Base-by-base conservation (phyloP, 176 grass and related monocot species). In the Oryza meyeriana region DNA sequence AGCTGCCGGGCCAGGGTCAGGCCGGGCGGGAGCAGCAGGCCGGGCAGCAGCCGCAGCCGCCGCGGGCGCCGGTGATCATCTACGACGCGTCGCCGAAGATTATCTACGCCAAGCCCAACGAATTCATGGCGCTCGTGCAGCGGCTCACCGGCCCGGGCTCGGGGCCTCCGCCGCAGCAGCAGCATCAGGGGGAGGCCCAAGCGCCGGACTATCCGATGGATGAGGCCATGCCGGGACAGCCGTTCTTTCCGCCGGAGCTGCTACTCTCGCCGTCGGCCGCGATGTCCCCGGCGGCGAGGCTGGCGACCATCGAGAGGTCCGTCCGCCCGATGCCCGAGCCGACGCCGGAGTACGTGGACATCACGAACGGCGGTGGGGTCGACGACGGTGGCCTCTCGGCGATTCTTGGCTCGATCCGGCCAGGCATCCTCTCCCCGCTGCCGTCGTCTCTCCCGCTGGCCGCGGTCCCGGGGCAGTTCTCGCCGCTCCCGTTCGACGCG, bases 71-170 rank as follows among this genome's bases (percentile, higher is more conserved):
- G 6, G 90, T 98, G 20, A 93, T 99, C 82, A 99, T 99, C 93
- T 99, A 95, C 91, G 87, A 94, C 64, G 93, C 92, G 13, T 95
- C 96, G 67, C 96, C 96, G 62, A 99, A 95, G 80, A 61, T 99
- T 62, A 92, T 99, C 82, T 93, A 99, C 85, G 87, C 87, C 33
- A 88, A 87, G 12, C 91, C 96, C 62, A 76, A 73, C 79, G 96
- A 99, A 70, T 99, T 99, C 96, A 90, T 99, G 96, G 88, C 91
- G 39, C 76, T 99, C 40, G 96, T 99, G 34, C 96, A 99, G 89
- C 64, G 85, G 0, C 91, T 99, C 26, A 99, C 96, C 63, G 96
- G 96, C 52, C 84, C 84, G 0, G 80, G 83, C 57, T 31, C 81
- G 6, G 68, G 58, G 29, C 44, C 10, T 31, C 76, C 44, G 9